phyloP scores from a whole-genome alignment of 768 basidiomycete species.

The Solioccasus polychromus region DNA sequence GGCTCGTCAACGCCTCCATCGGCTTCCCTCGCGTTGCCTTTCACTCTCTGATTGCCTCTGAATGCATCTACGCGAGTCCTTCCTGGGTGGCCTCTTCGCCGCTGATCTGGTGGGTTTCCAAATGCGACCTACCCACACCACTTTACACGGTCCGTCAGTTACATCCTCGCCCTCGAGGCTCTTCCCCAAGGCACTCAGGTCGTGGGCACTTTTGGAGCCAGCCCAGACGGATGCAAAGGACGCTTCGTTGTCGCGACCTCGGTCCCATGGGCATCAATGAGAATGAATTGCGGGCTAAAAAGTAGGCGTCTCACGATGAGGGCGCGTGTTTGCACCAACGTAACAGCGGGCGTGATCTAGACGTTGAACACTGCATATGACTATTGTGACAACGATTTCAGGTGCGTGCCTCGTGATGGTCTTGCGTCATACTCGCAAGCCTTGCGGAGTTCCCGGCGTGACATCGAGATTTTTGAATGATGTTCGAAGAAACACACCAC shows the following conservation, averaged over 20 bases:
- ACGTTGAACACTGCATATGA: conserved; percentile 81
- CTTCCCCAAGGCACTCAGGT: conserved; percentile 80
- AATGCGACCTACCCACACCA: conserved; percentile 78
- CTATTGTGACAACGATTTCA: conserved; percentile 75
- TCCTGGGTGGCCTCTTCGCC: conserved; percentile 86
- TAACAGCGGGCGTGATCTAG: conserved; percentile 55
- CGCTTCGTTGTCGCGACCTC: conserved; percentile 78
- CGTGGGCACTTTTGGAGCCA: conserved; percentile 24
- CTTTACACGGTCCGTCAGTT: conserved; percentile 79
- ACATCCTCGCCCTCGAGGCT: conserved; percentile 76
- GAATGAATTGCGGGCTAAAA: conserved; percentile 57
- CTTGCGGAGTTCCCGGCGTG: no score
- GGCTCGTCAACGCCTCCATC: no score
- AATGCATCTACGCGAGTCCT: conserved; percentile 78
- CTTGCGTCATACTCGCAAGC: no score
- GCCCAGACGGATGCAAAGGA: conserved; percentile 32
- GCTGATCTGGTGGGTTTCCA: conserved; percentile 95
- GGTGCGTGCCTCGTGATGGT: no score
- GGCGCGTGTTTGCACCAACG: conserved; percentile 11
- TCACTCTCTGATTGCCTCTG: conserved; percentile 88
- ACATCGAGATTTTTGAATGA: conserved; percentile 72
- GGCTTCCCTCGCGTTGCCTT: no score
- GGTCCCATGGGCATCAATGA: conserved; percentile 92
- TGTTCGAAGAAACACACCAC: conserved; percentile 72
- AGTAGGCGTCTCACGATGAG: conserved; percentile 42